Base-by-base conservation (phyloP, 257 asterid species). In the Nicotiana tabacum region DNA sequence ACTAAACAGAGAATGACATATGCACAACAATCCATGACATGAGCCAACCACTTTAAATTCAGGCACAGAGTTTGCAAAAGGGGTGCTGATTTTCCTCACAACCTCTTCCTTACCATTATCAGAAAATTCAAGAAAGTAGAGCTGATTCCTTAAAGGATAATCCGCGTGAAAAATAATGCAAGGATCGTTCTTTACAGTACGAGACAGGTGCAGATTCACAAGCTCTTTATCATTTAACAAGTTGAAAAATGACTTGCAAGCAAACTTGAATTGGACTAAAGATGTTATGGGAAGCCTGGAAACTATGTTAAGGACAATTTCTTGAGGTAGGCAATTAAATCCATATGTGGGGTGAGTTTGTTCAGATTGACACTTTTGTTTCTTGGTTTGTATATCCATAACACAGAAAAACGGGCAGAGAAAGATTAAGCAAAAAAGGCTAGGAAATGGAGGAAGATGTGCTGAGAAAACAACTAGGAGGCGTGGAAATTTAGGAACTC, bases 131-230 rank as follows among this genome's bases (percentile, higher is more conserved):
- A 87, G 86, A 24, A 85, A 87, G 64, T 85, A 88, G 3, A 90
- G 90, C 61, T 84, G 87, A 78, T 88, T 87, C 48, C 48, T 43
- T 43, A 43, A 43, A 43, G 48, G 48, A 43, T 43, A 43, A 43
- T 18, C 85, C 32, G 80, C 83, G 78, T 90, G 91, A 43, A 88
- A 68, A 67, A 88, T 79, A 10, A 90, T 69, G 82, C 85, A 87
- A 1, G 86, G 12, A 16, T 33, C 60, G 16, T 43, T 62, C 16
- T 6, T 83, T 4, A 61, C 10, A 3, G 90, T 65, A 57, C 84
- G 80, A 10, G 85, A 83, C 2, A 83, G 85, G 82, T 79, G 87
- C 57, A 21, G 30, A 78, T 24, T 37, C 4, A 76, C 81, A 1
- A 90, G 82, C n/a, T 83, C 61, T 21, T 83, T 87, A 53, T 90